phyloP scores from a whole-genome alignment of 768 basidiomycete species.

The Hortiboletus flavorubellus region DNA sequence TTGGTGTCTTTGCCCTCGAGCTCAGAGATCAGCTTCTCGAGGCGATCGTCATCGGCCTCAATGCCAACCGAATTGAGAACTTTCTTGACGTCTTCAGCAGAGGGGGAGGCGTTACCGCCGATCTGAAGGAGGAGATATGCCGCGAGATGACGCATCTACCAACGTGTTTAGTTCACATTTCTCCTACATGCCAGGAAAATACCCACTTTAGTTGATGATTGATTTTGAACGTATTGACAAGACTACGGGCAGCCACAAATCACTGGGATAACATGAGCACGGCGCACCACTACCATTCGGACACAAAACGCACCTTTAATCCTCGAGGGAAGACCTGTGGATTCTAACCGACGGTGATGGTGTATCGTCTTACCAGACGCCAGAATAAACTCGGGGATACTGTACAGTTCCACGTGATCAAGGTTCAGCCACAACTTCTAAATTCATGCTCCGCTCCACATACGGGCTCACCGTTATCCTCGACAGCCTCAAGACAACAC shows the following conservation, averaged over 20 bases:
- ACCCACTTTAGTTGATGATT: slow-evolving; percentile 44
- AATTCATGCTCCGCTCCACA: slow-evolving; percentile 26
- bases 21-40: slow-evolving; percentile 83
- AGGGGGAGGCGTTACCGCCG: slow-evolving; percentile 88
- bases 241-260: slow-evolving; percentile 87
- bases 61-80: slow-evolving; percentile 85
- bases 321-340: slow-evolving; percentile 91
- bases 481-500: slow-evolving; percentile 29
- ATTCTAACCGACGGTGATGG: slow-evolving; percentile 72
- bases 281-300: background rate
- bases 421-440: slow-evolving; percentile 41
- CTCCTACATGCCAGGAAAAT: background rate
- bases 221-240: slow-evolving; percentile 30
- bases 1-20: slow-evolving; percentile 88
- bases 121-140: slow-evolving; percentile 96
- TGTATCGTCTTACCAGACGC: slow-evolving; percentile 7
- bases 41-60: slow-evolving; percentile 79
- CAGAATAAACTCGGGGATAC: slow-evolving; percentile 30
- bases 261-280: slow-evolving; percentile 44
- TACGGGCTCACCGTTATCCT: slow-evolving; percentile 17
- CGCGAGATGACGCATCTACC: slow-evolving; percentile 87
- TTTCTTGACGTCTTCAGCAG: slow-evolving; percentile 82
- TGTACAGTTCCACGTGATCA: slow-evolving; percentile 61
- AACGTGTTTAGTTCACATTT: background rate
- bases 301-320: slow-evolving; percentile 59